These are phyloP conservation scores for Gigaspora rosea DNA, from an alignment of 192 early-diverging fungal species.

Conservation along the genomic window DNA sequence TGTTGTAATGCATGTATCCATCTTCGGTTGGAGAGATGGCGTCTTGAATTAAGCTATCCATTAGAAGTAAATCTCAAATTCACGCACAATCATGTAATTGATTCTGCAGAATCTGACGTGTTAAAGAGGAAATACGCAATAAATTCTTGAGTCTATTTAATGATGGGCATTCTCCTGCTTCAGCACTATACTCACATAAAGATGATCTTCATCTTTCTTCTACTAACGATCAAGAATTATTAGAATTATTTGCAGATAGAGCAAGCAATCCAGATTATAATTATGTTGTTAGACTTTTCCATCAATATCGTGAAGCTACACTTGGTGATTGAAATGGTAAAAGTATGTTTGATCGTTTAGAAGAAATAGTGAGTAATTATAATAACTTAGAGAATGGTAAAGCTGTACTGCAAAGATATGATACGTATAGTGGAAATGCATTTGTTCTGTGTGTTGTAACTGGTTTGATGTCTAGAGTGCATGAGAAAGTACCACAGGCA, in stretches of 20 bases:
- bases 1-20: too few species aligned
- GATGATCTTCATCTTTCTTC: too few species aligned
- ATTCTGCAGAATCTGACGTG: too few species aligned
- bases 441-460: conserved; percentile 18
- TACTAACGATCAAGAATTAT: too few species aligned
- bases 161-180: too few species aligned
- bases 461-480: conserved; percentile 1
- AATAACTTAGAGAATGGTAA: neutral
- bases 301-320: conserved; percentile 7
- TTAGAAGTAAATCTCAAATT: too few species aligned
- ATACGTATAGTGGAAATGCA: neutral
- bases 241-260: conserved; percentile 5
- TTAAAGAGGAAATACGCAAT: too few species aligned
- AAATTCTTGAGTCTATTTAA: too few species aligned
- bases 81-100: too few species aligned
- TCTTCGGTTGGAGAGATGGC: too few species aligned
- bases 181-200: too few species aligned
- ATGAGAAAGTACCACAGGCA: conserved; percentile 1
- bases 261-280: neutral
- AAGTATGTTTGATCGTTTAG: conserved; percentile 2
- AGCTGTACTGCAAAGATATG: neutral
- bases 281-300: neutral
- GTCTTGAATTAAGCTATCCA: too few species aligned
- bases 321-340: neutral
- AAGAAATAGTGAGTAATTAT: neutral